Evolutionary conservation across 192 early-diverging fungal genomes (phyloP).

Genomic region (Funneliformis geosporum): DNA sequence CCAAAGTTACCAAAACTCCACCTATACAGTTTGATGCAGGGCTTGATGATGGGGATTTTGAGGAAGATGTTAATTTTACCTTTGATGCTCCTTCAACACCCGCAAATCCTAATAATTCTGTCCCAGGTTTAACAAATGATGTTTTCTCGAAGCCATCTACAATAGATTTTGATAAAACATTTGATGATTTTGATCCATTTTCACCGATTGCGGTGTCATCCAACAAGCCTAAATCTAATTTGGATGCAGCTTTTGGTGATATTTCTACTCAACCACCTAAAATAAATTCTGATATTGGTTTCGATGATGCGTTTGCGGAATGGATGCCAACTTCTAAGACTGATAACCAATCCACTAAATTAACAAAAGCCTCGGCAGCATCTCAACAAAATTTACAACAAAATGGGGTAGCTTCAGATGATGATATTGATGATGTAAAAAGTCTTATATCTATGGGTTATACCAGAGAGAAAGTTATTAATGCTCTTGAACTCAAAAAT

Average conservation of each 20-base stretch:
- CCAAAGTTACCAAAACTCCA: conserved; percentile 8
- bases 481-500: conserved; percentile 68
- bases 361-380: background rate
- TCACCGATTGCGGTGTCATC: background rate
- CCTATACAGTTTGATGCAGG: conserved; percentile 28
- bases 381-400: background rate
- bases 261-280: background rate
- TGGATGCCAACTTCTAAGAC: background rate
- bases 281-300: conserved; percentile 14
- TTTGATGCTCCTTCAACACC: conserved; percentile 10
- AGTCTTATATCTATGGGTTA: conserved; percentile 74
- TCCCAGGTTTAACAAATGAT: background rate
- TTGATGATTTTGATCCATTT: conserved; percentile 30
- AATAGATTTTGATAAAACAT: conserved; percentile 26
- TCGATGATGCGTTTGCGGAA: conserved; percentile 25
- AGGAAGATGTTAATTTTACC: conserved; percentile 20
- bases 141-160: background rate
- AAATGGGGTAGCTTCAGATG: background rate
- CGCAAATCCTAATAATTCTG: background rate
- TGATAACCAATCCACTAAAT: background rate
- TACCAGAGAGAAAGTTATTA: conserved; percentile 58
- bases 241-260: conserved; percentile 26
- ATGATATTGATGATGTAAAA: conserved; percentile 33
- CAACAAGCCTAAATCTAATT: conserved; percentile 13
- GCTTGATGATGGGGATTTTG: conserved; percentile 24